Base-by-base conservation (phyloP, 2,329 filamentous ascomycete species). In the Raffaelea albimanens region DNA sequence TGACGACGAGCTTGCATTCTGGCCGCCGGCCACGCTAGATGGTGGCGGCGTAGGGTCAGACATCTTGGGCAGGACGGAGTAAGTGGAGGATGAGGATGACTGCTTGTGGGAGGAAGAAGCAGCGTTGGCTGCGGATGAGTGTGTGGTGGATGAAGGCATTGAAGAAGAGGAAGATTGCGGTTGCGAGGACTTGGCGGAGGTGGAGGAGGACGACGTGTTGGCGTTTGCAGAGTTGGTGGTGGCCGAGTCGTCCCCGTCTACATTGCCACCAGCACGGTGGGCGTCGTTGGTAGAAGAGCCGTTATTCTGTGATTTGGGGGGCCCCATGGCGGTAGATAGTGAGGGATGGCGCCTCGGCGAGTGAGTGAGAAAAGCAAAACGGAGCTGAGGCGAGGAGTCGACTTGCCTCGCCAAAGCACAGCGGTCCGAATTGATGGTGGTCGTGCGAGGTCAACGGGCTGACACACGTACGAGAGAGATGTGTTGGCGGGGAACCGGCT, bases 1-100 rank as follows among this genome's bases (percentile, higher is more conserved):
- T 47, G 71, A 69, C 50, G 66, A 68, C 23, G 67, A 61, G 23
- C 66, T 63, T 49, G 67, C 66, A 50, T 41, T 21, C 21, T 43
- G 31, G 20, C 21, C 9, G 4, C 4, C 33, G 42, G 3, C 13
- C 13, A 29, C 25, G 20, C 14, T 40, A 20, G 48, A 9, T 13
- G 44, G 44, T 21, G 46, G 44, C 22, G 51, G 51, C 18, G 48
- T 47, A 19, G 53, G 52, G 52, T 64, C 62, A 9, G 61, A 59
- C 54, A 61, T 61, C 47, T 54, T 59, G 40, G 62, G 60, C 43
- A 60, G 55, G 21, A 58, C 56, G 25, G 58, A 60, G 43, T 58
- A 57, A 44, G 56, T 47, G 25, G 52, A 51, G 29, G 58, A 55
- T 25, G 55, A 53, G 47, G 55, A 53, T 22, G 57, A 54, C 41